Evolutionary conservation across 1,284 basidiomycete genomes (phyloP).

Genomic region (Taiwanofungus camphoratus): DNA sequence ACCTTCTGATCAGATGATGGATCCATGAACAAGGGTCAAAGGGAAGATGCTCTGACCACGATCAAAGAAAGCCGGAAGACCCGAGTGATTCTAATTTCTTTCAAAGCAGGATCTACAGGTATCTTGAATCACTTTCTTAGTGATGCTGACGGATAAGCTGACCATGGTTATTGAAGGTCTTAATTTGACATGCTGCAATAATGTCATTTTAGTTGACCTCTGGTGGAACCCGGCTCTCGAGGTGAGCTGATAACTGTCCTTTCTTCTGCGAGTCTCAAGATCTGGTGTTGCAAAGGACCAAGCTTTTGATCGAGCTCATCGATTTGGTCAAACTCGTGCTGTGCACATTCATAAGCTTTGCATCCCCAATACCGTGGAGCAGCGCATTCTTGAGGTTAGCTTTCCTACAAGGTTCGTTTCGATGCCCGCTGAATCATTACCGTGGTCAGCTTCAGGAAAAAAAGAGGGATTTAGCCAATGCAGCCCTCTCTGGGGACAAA

Average conservation of each 20-base stretch:
- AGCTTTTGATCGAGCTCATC: slow-evolving; percentile 61
- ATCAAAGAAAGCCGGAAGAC: slow-evolving; percentile 61
- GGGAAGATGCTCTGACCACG: slow-evolving; percentile 68
- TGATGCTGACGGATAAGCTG: not conserved
- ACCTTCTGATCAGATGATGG: slow-evolving; percentile 69
- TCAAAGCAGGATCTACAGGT: slow-evolving; percentile 94
- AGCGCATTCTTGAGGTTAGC: slow-evolving; percentile 69
- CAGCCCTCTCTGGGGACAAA: slow-evolving; percentile 86
- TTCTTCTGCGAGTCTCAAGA: not conserved
- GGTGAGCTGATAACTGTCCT: slow-evolving; percentile 29
- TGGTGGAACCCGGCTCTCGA: slow-evolving; percentile 96
- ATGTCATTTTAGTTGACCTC: slow-evolving; percentile 87
- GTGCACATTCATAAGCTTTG: slow-evolving; percentile 95
- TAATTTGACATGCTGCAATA: slow-evolving; percentile 92
- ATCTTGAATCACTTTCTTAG: slow-evolving; percentile 8
- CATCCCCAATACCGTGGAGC: slow-evolving; percentile 85
- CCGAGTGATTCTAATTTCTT: slow-evolving; percentile 87
- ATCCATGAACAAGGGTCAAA: slow-evolving; percentile 71
- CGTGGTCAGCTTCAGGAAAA: slow-evolving; percentile 66
- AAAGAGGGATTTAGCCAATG: slow-evolving; percentile 81
- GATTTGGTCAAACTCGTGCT: slow-evolving; percentile 71
- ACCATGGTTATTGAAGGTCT: slow-evolving; percentile 47
- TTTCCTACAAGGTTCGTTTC: not conserved
- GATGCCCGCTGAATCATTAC: slow-evolving; percentile 1
- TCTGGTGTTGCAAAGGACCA: slow-evolving; percentile 65